These are phyloP conservation scores for Collariella sp. DNA, from an alignment of 495 filamentous ascomycete genomes.

Conservation along the genomic window DNA sequence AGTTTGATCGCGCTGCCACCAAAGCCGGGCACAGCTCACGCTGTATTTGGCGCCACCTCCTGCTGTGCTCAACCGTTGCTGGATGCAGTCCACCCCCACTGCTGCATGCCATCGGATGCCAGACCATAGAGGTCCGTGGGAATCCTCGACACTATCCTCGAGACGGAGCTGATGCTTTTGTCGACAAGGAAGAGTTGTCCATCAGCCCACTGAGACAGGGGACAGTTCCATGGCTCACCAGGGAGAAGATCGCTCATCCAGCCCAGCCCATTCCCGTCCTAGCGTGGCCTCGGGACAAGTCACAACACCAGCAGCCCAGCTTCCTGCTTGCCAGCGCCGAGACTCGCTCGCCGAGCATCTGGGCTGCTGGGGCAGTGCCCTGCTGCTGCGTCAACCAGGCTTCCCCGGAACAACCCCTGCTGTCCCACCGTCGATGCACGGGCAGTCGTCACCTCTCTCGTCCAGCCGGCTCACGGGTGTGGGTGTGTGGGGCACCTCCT, in stretches of 20 bases:
- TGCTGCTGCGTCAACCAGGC: slow-evolving; percentile 12
- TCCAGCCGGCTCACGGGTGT: no score
- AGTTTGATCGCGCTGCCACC: neutral
- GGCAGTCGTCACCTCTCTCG: slow-evolving; percentile 20
- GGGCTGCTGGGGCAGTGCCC: slow-evolving; percentile 21
- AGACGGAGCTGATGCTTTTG: neutral
- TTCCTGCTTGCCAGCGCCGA: slow-evolving; percentile 9
- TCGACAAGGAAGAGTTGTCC: neutral
- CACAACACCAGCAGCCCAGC: slow-evolving; percentile 17
- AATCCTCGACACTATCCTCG: no score
- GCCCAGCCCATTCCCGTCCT: no score
- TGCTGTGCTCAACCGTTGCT: neutral
- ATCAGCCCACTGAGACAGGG: slow-evolving; percentile 5
- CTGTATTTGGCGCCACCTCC: neutral
- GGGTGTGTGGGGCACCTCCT: slow-evolving; percentile 2
- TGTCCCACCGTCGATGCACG: slow-evolving; percentile 24
- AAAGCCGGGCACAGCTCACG: neutral
- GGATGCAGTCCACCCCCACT: neutral
- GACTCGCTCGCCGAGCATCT: slow-evolving; percentile 16
- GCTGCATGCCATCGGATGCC: neutral
- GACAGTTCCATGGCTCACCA: no score
- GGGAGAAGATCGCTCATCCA: slow-evolving; percentile 13
- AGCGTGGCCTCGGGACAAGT: slow-evolving; percentile 20
- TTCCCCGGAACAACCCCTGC: slow-evolving; percentile 13
- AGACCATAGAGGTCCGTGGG: no score